These are phyloP conservation scores for Trichosporon coremiiforme DNA, from an alignment of 1,284 basidiomycete genomes.

Conservation along the genomic window DNA sequence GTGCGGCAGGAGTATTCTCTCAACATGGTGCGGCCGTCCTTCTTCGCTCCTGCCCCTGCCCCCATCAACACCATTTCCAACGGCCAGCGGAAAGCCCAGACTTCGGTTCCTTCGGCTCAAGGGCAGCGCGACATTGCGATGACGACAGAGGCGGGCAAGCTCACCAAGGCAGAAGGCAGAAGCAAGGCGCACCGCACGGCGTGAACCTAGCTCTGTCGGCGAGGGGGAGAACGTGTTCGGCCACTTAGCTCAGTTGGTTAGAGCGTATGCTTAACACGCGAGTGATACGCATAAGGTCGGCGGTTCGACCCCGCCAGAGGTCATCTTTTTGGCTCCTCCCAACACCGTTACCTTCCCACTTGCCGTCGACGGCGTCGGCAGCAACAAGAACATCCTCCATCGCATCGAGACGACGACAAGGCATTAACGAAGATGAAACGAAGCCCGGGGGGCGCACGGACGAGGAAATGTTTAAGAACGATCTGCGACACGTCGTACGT, in stretches of 20 bases:
- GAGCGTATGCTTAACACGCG: too few species aligned
- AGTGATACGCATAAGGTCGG: too few species aligned
- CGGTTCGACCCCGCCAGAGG: too few species aligned
- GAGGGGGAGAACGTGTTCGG: not conserved
- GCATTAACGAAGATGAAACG: not conserved
- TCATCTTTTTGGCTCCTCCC: not conserved
- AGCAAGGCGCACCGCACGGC: not conserved
- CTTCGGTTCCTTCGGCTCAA: not conserved
- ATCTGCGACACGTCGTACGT: not conserved
- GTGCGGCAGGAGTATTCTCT: constrained; percentile 1
- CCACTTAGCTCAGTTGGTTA: constrained; percentile 13
- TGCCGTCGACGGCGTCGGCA: not conserved
- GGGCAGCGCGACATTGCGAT: not conserved
- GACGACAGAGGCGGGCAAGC: not conserved
- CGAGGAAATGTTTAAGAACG: not conserved
- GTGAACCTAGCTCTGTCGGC: not conserved
- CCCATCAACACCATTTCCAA: not conserved
- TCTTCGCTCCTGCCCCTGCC: not conserved
- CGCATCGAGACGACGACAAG: not conserved
- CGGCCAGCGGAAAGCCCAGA: too few species aligned
- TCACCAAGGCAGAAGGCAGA: not conserved
- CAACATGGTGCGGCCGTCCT: not conserved
- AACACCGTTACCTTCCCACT: not conserved
- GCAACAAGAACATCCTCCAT: not conserved
- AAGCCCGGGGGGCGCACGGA: not conserved